Conservation (phyloP, 2,329 filamentous ascomycete genomes). For the Elsinoe batatas region DNA sequence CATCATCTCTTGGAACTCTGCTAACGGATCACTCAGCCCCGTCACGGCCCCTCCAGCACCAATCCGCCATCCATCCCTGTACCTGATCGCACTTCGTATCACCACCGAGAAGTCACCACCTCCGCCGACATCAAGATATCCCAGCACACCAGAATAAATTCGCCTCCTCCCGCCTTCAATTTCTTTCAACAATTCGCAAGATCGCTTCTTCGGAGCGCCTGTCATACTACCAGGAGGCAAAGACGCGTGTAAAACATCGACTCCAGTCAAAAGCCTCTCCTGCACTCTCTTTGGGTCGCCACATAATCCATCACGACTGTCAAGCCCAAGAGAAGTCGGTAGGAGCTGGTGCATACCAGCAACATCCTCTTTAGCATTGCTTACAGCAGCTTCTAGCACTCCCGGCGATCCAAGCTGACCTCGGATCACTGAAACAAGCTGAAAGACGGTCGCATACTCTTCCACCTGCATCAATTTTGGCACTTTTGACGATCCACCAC, state of each 20-base stretch:
- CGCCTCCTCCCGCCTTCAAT: slow-evolving; percentile 61
- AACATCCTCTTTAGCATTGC: not conserved
- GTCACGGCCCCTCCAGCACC: slow-evolving; percentile 89
- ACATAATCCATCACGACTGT: too few relatives aligned
- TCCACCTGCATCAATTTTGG: slow-evolving; percentile 76
- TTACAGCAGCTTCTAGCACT: not conserved
- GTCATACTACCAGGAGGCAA: slow-evolving; percentile 94
- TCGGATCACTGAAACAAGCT: slow-evolving; percentile 82
- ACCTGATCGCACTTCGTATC: slow-evolving; percentile 71
- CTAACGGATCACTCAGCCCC: slow-evolving; percentile 65
- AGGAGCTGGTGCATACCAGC: too few relatives aligned
- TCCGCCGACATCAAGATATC: slow-evolving; percentile 79
- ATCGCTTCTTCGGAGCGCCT: slow-evolving; percentile 86
- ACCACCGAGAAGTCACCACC: slow-evolving; percentile 85
- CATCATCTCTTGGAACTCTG: slow-evolving; percentile 82
- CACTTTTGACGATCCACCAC: slow-evolving; percentile 59
- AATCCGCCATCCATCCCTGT: slow-evolving; percentile 65
- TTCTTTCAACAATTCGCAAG: slow-evolving; percentile 66
- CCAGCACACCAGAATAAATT: slow-evolving; percentile 79
- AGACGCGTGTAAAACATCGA: slow-evolving; percentile 66
- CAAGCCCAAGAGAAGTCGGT: too few relatives aligned
- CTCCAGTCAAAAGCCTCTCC: slow-evolving; percentile 42
- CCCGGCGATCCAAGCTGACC: slow-evolving; percentile 44
- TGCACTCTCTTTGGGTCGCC: not conserved
- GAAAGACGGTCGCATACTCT: slow-evolving; percentile 82